Evolutionary conservation across 768 basidiomycete genomes (phyloP).

Genomic region (Sarcomyxa edulis): DNA sequence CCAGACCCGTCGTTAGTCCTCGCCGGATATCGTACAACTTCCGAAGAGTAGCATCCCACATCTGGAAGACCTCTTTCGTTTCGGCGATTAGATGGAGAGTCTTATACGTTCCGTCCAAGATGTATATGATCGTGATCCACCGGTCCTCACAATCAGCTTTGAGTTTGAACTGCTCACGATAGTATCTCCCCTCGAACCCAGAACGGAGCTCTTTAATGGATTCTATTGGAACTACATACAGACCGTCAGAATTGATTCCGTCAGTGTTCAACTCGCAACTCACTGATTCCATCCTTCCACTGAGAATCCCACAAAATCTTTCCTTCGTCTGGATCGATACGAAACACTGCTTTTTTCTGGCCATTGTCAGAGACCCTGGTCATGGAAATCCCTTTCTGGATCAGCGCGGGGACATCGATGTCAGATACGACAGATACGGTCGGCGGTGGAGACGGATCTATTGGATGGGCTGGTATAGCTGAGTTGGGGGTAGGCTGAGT

Average conservation of each 20-base stretch:
- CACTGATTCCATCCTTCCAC: constrained; percentile 53
- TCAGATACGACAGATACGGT: too few relatives aligned
- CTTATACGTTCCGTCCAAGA: constrained; percentile 73
- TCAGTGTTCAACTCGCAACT: constrained; percentile 52
- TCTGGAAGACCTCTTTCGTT: constrained; percentile 39
- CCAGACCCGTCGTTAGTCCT: constrained; percentile 2
- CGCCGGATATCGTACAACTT: neutral
- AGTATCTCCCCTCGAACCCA: constrained; percentile 66
- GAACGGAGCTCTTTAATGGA: constrained; percentile 85
- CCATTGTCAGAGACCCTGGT: constrained; percentile 74
- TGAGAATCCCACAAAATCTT: constrained; percentile 76
- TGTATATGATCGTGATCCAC: constrained; percentile 86
- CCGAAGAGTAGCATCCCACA: constrained; percentile 50
- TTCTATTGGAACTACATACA: constrained; percentile 69
- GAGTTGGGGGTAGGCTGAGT: too few relatives aligned
- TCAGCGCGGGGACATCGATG: too few relatives aligned
- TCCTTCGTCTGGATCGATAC: constrained; percentile 73
- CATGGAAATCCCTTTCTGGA: too few relatives aligned
- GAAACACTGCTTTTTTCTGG: constrained; percentile 64
- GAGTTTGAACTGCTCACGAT: constrained; percentile 69
- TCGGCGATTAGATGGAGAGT: constrained; percentile 79
- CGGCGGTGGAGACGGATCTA: too few relatives aligned
- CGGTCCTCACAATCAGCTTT: constrained; percentile 61
- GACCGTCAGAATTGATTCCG: too few relatives aligned
- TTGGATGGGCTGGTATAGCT: too few relatives aligned